Evolutionary conservation across 176 grass and related monocot genomes (phyloP), one percentile per base, ranked within the genome.

Genomic region (Olyra latifolia): DNA sequence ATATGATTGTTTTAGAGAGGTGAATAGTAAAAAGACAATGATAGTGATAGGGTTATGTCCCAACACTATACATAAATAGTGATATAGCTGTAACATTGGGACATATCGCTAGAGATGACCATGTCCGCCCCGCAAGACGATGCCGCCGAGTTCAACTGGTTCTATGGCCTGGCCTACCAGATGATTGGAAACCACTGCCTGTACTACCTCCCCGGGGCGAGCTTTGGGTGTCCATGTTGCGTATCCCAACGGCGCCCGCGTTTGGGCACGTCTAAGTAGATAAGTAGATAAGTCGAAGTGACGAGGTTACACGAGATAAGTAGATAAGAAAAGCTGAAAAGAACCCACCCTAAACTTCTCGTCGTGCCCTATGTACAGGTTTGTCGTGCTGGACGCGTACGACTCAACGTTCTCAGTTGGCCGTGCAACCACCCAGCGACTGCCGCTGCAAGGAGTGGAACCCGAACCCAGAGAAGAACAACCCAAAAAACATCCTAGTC

Each of bases 101-200:
- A n/a, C n/a, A n/a, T n/a, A n/a, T n/a, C n/a, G n/a, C n/a, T n/a
- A n/a, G n/a, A n/a, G n/a, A n/a, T n/a, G n/a, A n/a, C n/a, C n/a
- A n/a, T 88, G 15, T 35, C 23, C 2, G 72, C 86, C 8, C 78
- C 91, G 35, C 69, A 86, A 56, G 88, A 86, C 56, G 87, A 91
- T 12, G 75, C 94, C 4, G 35, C 66, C 0, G 91, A 97, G 79
- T 97, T 97, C 69, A 79, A 91, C 50, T 68, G 46, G 48, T 93
- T 97, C 62, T 79, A 83, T 43, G 89, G 89, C 20, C 87, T 89
- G 28, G 19, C 86, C 41, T 97, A 94, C 69, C 94, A 97, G 84
- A 97, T 97, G 91, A 86, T 97, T 20, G 94, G 94, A 62, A 97
- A 97, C 66, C 94, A 97, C 58, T 97, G 94, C 83, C 91, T 94